A percentile compares a stretch with the other conserved stretches of the same genome.
These are phyloP conservation scores for Fonsecaea multimorphosa DNA, from an alignment of 2,329 filamentous ascomycete genomes.

Conservation along the genomic window DNA sequence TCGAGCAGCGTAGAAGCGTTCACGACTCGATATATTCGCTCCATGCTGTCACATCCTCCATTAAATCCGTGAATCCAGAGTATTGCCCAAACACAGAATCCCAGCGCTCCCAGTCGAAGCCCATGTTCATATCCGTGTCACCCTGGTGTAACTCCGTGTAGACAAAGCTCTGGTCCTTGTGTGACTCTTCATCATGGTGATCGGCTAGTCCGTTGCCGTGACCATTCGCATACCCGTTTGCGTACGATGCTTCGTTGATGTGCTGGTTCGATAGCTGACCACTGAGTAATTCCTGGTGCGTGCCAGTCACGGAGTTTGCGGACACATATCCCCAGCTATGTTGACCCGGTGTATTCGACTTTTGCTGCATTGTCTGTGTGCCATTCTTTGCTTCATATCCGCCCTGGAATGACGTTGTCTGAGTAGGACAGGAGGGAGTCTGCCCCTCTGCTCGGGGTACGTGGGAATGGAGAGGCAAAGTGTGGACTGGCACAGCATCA, in stretches of 20 bases:
- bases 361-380: neutral
- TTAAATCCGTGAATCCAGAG: slow-evolving; percentile 38
- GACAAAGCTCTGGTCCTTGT: slow-evolving; percentile 1
- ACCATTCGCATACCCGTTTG: slow-evolving; percentile 8
- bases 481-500: neutral
- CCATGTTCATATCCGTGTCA: slow-evolving; percentile 40
- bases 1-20: neutral
- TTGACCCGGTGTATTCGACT: neutral
- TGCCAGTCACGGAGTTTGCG: neutral
- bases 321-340: slow-evolving; percentile 8
- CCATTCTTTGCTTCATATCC: neutral
- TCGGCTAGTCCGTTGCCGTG: neutral
- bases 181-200: slow-evolving; percentile 7
- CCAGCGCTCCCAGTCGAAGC: slow-evolving; percentile 59
- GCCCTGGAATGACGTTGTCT: neutral
- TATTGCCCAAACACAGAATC: slow-evolving; percentile 57
- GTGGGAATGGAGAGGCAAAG: slow-evolving; percentile 1
- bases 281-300: neutral
- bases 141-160: slow-evolving; percentile 7
- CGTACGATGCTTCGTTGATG: neutral
- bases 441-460: slow-evolving; percentile 10
- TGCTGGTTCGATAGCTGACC: neutral
- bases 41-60: slow-evolving; percentile 34
- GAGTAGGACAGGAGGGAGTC: neutral
- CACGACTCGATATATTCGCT: slow-evolving; percentile 22